These are phyloP conservation scores for Penicillium italicum DNA, from an alignment of 2,329 filamentous ascomycete genomes.

Conservation along the genomic window DNA sequence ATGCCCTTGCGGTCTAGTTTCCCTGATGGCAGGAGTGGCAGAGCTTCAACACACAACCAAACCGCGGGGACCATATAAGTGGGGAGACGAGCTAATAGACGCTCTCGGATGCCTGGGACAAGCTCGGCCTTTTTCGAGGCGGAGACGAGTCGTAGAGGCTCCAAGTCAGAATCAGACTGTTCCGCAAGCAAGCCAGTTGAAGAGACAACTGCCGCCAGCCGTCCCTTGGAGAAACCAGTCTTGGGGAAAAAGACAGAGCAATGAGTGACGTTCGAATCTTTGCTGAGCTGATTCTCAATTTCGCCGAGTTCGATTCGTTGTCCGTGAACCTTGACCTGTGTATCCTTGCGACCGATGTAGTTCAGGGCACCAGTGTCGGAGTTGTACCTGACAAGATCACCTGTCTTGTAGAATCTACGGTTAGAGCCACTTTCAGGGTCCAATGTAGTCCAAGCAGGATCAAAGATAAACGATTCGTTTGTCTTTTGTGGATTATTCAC, in stretches of 20 bases:
- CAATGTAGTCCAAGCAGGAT: slow-evolving; percentile 52
- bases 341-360: slow-evolving; percentile 59
- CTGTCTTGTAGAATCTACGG: slow-evolving; percentile 42
- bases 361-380: slow-evolving; percentile 35
- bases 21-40: slow-evolving; percentile 46
- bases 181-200: slow-evolving; percentile 22
- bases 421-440: slow-evolving; percentile 26
- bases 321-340: slow-evolving; percentile 65
- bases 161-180: slow-evolving; percentile 15
- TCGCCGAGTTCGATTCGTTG: slow-evolving; percentile 60
- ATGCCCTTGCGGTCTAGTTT: slow-evolving; percentile 46
- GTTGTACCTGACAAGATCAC: slow-evolving; percentile 40
- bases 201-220: slow-evolving; percentile 34
- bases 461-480: slow-evolving; percentile 54
- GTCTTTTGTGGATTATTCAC: slow-evolving; percentile 58
- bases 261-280: slow-evolving; percentile 32
- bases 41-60: slow-evolving; percentile 44
- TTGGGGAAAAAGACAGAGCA: slow-evolving; percentile 38
- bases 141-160: slow-evolving; percentile 27
- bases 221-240: slow-evolving; percentile 32
- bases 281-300: slow-evolving; percentile 43
- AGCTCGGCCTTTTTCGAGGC: slow-evolving; percentile 18
- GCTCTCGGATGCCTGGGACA: slow-evolving; percentile 28
- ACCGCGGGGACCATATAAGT: slow-evolving; percentile 48
- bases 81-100: slow-evolving; percentile 36